Conservation (phyloP, 768 basidiomycete genomes). For the Nevesoporus exiguus region DNA sequence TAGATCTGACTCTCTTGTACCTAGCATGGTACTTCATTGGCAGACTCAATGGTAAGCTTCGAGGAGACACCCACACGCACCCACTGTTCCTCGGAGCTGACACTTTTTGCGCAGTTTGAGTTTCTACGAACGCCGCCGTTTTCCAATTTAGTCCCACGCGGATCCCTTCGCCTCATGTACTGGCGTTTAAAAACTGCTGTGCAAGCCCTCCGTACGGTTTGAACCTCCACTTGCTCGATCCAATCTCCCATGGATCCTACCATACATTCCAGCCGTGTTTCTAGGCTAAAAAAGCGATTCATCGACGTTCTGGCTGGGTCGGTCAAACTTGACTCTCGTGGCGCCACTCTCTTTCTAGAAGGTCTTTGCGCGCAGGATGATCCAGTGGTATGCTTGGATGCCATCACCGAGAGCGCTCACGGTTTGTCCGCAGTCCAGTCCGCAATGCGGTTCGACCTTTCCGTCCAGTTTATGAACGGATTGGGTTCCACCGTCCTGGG, state of each 20-base stretch:
- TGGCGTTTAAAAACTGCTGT: no score
- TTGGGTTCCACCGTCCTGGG: conserved; percentile 33
- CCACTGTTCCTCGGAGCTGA: no score
- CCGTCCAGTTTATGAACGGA: conserved; percentile 41
- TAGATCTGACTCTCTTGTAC: no score
- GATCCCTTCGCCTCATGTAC: no score
- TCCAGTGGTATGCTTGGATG: conserved; percentile 35
- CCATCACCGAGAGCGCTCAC: conserved; percentile 33
- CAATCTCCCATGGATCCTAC: conserved; percentile 1
- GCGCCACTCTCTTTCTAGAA: conserved; percentile 40
- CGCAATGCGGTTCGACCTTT: conserved; percentile 39
- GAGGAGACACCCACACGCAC: no score
- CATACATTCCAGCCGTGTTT: neutral
- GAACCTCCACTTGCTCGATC: neutral
- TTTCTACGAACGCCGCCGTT: no score
- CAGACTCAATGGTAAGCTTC: no score
- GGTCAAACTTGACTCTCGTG: conserved; percentile 20
- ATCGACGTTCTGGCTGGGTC: conserved; percentile 31
- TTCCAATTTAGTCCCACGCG: no score
- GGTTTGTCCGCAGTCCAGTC: conserved; percentile 40
- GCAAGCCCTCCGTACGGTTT: no score
- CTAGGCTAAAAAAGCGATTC: conserved; percentile 35
- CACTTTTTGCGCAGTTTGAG: no score
- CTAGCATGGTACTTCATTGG: no score
- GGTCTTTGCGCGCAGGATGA: conserved; percentile 43